Percentiles rank a stretch among this genome's conserved stretches.
phyloP scores from a whole-genome alignment of 148 eudicot genomes.

The Oxyria digyna region DNA sequence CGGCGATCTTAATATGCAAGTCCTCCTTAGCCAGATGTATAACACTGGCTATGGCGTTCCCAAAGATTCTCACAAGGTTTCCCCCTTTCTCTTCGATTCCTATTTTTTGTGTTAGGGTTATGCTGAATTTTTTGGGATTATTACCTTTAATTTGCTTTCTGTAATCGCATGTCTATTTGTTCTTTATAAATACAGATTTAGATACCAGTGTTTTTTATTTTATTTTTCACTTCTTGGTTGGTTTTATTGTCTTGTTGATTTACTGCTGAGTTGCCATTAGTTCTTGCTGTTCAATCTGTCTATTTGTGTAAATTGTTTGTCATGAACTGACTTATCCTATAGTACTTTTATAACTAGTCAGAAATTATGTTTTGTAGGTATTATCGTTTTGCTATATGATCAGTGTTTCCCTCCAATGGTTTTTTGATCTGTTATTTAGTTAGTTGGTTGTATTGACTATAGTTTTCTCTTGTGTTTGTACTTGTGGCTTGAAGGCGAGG shows the following conservation, averaged over 20 bases:
- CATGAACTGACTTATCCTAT: neutral
- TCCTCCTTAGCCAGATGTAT: slow-evolving; percentile 78
- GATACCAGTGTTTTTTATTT: neutral
- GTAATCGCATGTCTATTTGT: neutral
- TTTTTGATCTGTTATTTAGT: neutral
- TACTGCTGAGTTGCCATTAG: neutral
- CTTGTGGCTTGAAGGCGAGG: slow-evolving; percentile 33
- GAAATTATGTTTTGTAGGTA: neutral
- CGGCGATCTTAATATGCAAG: slow-evolving; percentile 69
- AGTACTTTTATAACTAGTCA: neutral
- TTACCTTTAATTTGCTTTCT: neutral
- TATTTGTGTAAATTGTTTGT: neutral
- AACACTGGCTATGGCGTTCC: slow-evolving; percentile 55
- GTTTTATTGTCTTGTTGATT: neutral
- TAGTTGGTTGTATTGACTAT: neutral
- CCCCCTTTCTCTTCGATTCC: neutral
- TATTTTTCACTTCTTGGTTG: neutral
- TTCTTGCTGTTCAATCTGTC: neutral
- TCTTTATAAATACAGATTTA: neutral
- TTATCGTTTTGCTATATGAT: neutral
- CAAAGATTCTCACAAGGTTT: slow-evolving; percentile 57
- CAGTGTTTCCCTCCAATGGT: neutral
- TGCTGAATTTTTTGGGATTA: neutral
- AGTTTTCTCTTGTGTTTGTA: slow-evolving; percentile 4
- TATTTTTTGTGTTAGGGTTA: neutral